Conservation (phyloP, 129 eudicot species). For the Flaveria linearis region DNA sequence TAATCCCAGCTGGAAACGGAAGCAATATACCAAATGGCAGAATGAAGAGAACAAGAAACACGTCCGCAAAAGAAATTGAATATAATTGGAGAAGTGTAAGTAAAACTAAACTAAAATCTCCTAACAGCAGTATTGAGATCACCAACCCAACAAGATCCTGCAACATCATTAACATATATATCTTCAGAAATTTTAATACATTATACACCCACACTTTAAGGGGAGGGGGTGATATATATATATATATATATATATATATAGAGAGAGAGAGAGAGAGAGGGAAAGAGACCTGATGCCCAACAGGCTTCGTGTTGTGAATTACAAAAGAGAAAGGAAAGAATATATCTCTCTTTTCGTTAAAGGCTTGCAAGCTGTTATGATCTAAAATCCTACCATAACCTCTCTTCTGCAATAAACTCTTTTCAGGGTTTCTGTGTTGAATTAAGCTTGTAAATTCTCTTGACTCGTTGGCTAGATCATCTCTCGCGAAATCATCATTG, state of each 20-base stretch:
- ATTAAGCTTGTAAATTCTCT: conserved; percentile 40
- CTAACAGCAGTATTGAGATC: conserved; percentile 68
- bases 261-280: not conserved
- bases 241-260: too few species aligned
- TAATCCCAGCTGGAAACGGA: conserved; percentile 74
- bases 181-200: conserved; percentile 17
- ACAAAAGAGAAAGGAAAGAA: conserved; percentile 72
- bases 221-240: not conserved
- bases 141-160: conserved; percentile 91
- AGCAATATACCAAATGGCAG: conserved; percentile 73
- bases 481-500: conserved; percentile 31
- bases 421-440: conserved; percentile 43
- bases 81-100: conserved; percentile 77
- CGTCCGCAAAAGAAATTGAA: conserved; percentile 65
- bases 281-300: conserved; percentile 81
- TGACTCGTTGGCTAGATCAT: conserved; percentile 31
- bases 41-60: conserved; percentile 63
- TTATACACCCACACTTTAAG: not conserved
- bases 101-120: conserved; percentile 79
- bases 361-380: conserved; percentile 57
- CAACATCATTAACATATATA: conserved; percentile 27
- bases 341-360: conserved; percentile 79
- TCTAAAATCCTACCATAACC: conserved; percentile 64
- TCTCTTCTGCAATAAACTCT: conserved; percentile 41
- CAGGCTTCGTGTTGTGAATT: conserved; percentile 89